These are phyloP conservation scores for Blumeria graminis DNA, from an alignment of 2,329 filamentous ascomycete genomes.

Conservation along the genomic window DNA sequence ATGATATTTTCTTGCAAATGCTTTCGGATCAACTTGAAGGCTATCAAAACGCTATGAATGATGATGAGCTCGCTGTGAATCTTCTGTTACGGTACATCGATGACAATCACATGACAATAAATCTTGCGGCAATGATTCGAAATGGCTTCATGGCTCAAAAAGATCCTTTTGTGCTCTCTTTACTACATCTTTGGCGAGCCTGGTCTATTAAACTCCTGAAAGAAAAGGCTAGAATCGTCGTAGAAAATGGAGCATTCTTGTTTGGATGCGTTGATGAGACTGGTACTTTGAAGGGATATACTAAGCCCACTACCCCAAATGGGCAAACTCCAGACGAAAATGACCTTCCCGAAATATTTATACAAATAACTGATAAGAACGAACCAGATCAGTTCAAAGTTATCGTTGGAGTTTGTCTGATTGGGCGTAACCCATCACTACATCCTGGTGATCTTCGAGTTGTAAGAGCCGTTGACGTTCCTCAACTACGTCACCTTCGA, in stretches of 20 bases:
- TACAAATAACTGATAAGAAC: constrained; percentile 46
- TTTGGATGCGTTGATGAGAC: constrained; percentile 81
- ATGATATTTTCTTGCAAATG: constrained; percentile 40
- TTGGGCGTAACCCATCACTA: constrained; percentile 81
- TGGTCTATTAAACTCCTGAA: constrained; percentile 82
- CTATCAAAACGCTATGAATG: constrained; percentile 45
- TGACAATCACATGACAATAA: constrained; percentile 56
- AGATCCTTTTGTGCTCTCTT: constrained; percentile 63
- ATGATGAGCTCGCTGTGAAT: constrained; percentile 36
- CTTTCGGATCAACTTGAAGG: constrained; percentile 40
- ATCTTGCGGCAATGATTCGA: constrained; percentile 49
- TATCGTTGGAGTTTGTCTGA: constrained; percentile 52
- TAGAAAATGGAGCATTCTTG: constrained; percentile 67
- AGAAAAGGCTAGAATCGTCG: constrained; percentile 67
- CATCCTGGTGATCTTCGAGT: constrained; percentile 82
- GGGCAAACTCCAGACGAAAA: constrained; percentile 18
- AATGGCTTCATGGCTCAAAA: constrained; percentile 50
- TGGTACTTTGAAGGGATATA: constrained; percentile 46
- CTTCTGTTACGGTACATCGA: constrained; percentile 59
- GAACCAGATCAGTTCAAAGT: constrained; percentile 30
- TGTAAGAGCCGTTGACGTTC: constrained; percentile 57
- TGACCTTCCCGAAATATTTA: constrained; percentile 61
- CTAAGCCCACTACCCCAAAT: constrained; percentile 18
- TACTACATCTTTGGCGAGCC: constrained; percentile 63
- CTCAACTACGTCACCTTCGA: constrained; percentile 47